Evolutionary conservation across 805 yeast species (phyloP).

Genomic region (Yarrowia phangngaensis): DNA sequence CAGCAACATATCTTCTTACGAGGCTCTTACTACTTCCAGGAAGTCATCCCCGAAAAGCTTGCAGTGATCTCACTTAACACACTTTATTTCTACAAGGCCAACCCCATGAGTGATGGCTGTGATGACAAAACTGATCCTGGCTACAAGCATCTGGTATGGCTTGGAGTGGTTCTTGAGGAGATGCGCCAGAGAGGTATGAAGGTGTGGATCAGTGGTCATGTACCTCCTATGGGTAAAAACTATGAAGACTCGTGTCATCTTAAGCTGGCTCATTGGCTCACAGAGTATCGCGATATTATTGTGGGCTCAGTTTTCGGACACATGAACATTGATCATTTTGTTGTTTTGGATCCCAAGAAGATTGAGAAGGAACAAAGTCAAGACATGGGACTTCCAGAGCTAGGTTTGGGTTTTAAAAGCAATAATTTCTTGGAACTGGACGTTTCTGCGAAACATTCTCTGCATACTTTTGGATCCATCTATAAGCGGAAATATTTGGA

Average conservation of each 20-base stretch:
- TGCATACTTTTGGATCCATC: constrained; percentile 53
- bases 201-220: constrained; percentile 86
- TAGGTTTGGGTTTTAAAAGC: constrained; percentile 1
- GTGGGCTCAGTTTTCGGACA: constrained; percentile 84
- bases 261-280: constrained; percentile 73
- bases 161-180: constrained; percentile 69
- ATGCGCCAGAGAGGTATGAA: constrained; percentile 69
- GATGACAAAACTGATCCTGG: constrained; percentile 73
- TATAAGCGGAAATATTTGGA: constrained; percentile 65
- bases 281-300: constrained; percentile 78
- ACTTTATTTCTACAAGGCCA: constrained; percentile 65
- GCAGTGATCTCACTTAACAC: constrained; percentile 80
- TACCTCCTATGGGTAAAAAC: constrained; percentile 79
- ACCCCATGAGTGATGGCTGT: constrained; percentile 81
- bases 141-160: constrained; percentile 69
- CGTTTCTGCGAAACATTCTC: not conserved
- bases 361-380: constrained; percentile 16
- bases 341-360: constrained; percentile 54
- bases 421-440: not conserved
- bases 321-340: constrained; percentile 84
- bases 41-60: constrained; percentile 72
- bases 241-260: constrained; percentile 68
- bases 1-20: constrained; percentile 71
- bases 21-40: constrained; percentile 70
- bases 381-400: constrained; percentile 3